Conservation (phyloP, 2,329 filamentous ascomycete genomes). For the Podosphaera xanthii region DNA sequence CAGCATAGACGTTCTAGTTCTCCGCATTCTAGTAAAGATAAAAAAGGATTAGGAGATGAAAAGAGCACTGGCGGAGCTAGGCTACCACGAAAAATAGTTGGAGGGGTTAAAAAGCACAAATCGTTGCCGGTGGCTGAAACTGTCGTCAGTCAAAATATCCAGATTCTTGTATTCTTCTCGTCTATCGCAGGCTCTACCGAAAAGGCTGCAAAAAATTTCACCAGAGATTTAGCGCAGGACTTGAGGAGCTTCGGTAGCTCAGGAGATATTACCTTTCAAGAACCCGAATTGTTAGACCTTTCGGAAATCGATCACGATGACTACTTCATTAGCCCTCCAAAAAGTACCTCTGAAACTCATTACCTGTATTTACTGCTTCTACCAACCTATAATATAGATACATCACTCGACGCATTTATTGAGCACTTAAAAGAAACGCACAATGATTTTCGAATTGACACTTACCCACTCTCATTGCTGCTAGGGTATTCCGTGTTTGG, state of each 20-base stretch:
- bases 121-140: constrained; percentile 14
- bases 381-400: constrained; percentile 89
- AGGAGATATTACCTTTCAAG: constrained; percentile 20
- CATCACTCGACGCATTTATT: constrained; percentile 68
- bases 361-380: constrained; percentile 69
- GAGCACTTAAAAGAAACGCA: constrained; percentile 80
- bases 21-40: constrained; percentile 7
- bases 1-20: constrained; percentile 3
- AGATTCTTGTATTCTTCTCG: constrained; percentile 69
- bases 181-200: constrained; percentile 72
- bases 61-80: constrained; percentile 13
- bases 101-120: constrained; percentile 13
- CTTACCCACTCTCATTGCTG: constrained; percentile 51
- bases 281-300: constrained; percentile 50
- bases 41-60: constrained; percentile 10
- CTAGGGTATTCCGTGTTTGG: constrained; percentile 87
- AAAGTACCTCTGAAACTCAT: constrained; percentile 25
- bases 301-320: constrained; percentile 82
- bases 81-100: constrained; percentile 18
- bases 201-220: constrained; percentile 41
- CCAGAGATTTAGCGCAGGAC: constrained; percentile 27
- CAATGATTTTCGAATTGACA: constrained; percentile 91
- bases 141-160: constrained; percentile 25
- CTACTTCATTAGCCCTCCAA: constrained; percentile 62
- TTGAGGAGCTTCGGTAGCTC: constrained; percentile 14